These are phyloP conservation scores for Boletus sp. DNA, from an alignment of 1,284 basidiomycete species.

Conservation along the genomic window DNA sequence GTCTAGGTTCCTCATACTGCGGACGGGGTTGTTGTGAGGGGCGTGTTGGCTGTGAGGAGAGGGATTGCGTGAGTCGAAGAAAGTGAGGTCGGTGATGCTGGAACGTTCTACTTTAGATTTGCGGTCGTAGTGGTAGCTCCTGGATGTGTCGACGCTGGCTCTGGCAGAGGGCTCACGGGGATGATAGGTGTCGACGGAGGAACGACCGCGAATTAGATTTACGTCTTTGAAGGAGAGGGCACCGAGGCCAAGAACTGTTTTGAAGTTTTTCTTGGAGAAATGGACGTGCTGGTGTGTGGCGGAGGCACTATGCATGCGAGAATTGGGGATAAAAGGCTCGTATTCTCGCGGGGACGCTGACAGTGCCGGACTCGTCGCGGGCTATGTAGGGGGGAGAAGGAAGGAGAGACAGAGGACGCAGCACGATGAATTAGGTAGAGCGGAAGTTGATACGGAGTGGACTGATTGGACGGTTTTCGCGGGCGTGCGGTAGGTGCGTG, in stretches of 20 bases:
- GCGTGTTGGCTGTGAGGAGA: slow-evolving; percentile 40
- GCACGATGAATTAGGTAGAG: slow-evolving; percentile 39
- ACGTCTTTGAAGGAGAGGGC: slow-evolving; percentile 39
- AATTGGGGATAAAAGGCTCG: slow-evolving; percentile 17
- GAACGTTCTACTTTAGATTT: slow-evolving; percentile 38
- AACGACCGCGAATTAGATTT: slow-evolving; percentile 30
- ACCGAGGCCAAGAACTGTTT: slow-evolving; percentile 46
- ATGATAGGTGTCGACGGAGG: slow-evolving; percentile 36
- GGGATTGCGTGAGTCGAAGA: slow-evolving; percentile 40
- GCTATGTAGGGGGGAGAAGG: slow-evolving; percentile 23
- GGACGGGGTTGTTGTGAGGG: slow-evolving; percentile 35
- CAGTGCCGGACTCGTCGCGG: slow-evolving; percentile 30
- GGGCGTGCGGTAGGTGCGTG: slow-evolving; percentile 42
- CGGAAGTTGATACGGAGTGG: slow-evolving; percentile 34
- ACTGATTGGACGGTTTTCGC: slow-evolving; percentile 36
- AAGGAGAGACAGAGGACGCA: slow-evolving; percentile 33
- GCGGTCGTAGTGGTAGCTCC: slow-evolving; percentile 29
- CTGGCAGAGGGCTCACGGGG: slow-evolving; percentile 32
- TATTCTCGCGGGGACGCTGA: slow-evolving; percentile 29
- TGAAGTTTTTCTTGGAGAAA: slow-evolving; percentile 46
- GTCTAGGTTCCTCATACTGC: slow-evolving; percentile 44
- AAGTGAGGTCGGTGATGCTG: slow-evolving; percentile 42
- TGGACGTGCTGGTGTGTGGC: slow-evolving; percentile 41
- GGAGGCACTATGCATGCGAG: slow-evolving; percentile 47
- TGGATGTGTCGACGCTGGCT: slow-evolving; percentile 40